Conservation (phyloP, 2,329 filamentous ascomycete genomes). For the Fusarium equiseti region DNA sequence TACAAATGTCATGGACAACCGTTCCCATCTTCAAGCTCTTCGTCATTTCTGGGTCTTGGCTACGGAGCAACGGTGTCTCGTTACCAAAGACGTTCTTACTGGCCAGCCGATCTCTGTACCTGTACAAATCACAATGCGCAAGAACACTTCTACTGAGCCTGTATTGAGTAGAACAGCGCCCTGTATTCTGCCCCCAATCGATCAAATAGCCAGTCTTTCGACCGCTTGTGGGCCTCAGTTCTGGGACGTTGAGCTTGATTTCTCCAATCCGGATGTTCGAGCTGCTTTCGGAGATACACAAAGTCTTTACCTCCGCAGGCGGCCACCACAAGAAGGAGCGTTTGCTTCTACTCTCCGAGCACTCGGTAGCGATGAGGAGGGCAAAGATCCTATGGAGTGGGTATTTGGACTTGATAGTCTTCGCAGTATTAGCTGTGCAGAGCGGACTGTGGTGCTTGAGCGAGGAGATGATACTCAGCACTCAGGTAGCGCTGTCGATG, state of each 20-base stretch:
- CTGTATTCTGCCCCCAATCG: constrained; percentile 73
- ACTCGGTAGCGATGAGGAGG: constrained; percentile 63
- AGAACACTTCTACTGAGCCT: constrained; percentile 54
- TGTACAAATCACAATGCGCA: constrained; percentile 72
- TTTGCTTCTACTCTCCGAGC: constrained; percentile 82
- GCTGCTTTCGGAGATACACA: constrained; percentile 75
- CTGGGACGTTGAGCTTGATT: constrained; percentile 86
- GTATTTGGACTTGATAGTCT: constrained; percentile 74
- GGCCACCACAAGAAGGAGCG: constrained; percentile 74
- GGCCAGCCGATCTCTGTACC: constrained; percentile 81
- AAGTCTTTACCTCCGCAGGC: constrained; percentile 78
- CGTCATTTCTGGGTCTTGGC: constrained; percentile 97
- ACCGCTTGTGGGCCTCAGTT: constrained; percentile 74
- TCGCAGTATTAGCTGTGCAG: constrained; percentile 69
- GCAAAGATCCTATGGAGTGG: constrained; percentile 73
- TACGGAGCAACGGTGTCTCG: constrained; percentile 87
- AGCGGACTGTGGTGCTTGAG: constrained; percentile 72
- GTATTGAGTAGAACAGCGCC: constrained; percentile 63
- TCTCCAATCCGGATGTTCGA: constrained; percentile 72
- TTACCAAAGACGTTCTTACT: constrained; percentile 88
- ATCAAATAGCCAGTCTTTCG: constrained; percentile 69
- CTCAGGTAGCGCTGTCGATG: constrained; percentile 72
- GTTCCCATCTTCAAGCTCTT: constrained; percentile 94
- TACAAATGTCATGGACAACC: constrained; percentile 89
- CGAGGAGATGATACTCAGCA: constrained; percentile 62